Conservation (phyloP, 208 protist species). For the Leishmania mexicana region DNA sequence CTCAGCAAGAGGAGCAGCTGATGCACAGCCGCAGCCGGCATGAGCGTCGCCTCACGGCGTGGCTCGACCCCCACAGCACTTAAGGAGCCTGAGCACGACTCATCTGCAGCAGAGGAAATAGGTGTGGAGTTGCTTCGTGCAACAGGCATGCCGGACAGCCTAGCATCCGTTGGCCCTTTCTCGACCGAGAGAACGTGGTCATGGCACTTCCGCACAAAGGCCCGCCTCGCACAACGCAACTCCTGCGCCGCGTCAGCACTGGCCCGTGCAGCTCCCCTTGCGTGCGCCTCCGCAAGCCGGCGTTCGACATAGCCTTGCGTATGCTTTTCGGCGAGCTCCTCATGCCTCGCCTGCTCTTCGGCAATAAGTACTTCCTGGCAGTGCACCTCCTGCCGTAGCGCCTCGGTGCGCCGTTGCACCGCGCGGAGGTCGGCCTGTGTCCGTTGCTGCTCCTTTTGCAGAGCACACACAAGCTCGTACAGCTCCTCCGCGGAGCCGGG, state of each 20-base stretch:
- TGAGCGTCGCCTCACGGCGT: background rate
- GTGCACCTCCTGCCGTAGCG: constrained; percentile 4
- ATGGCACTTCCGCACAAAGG: constrained; percentile 1
- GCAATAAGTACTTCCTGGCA: constrained; percentile 6
- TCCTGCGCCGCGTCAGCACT: background rate
- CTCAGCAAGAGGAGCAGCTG: constrained; percentile 5
- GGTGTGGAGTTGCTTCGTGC: background rate
- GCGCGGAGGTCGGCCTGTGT: constrained; percentile 23
- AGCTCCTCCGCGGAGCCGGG: constrained; percentile 31
- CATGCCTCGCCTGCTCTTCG: constrained; percentile 11
- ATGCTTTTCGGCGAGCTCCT: background rate
- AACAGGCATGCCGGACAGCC: no score
- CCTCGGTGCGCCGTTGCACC: constrained; percentile 17
- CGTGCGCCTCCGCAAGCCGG: background rate
- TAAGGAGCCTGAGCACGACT: background rate
- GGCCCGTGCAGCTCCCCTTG: constrained; percentile 7
- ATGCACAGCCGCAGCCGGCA: constrained; percentile 4
- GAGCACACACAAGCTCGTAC: constrained; percentile 26
- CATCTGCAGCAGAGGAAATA: background rate
- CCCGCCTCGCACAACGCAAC: background rate
- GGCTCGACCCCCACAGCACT: background rate
- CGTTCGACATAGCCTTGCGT: background rate
- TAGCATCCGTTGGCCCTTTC: background rate
- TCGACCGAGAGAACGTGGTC: background rate
- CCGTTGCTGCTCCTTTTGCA: constrained; percentile 29